phyloP scores from a whole-genome alignment of 2,329 filamentous ascomycete genomes.

The Curvularia hawaiiensis region DNA sequence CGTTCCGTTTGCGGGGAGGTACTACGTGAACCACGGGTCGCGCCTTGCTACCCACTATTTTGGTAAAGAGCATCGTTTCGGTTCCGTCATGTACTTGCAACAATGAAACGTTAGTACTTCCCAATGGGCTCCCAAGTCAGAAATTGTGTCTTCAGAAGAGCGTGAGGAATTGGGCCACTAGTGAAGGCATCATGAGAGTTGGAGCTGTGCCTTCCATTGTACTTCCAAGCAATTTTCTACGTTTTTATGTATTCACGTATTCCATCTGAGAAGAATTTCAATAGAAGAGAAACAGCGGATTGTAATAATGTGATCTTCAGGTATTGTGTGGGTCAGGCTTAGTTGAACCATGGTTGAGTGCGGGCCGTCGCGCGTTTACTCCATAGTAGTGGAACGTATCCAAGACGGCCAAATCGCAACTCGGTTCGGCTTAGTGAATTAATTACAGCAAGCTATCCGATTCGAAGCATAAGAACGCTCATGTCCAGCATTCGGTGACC shows the following conservation, averaged over 20 bases:
- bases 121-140: not conserved
- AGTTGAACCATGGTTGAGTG: constrained; percentile 13
- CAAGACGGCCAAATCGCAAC: not conserved
- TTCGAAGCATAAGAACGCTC: not conserved
- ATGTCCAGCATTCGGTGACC: not conserved
- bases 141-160: not conserved
- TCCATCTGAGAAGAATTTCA: too few species aligned
- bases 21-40: not conserved
- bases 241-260: too few species aligned
- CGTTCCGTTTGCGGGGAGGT: not conserved
- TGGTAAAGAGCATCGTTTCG: not conserved
- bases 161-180: not conserved
- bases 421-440: not conserved
- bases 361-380: constrained; percentile 11
- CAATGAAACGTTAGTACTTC: not conserved
- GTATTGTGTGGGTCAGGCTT: not conserved
- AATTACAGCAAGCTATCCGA: not conserved
- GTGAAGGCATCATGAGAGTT: not conserved
- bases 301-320: not conserved
- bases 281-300: too few species aligned
- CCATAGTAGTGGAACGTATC: not conserved
- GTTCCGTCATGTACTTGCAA: not conserved
- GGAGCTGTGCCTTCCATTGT: too few species aligned
- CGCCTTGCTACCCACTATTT: not conserved
- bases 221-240: not conserved